These are phyloP conservation scores for Coniochaeta pulveracea DNA, from an alignment of 2,329 filamentous ascomycete genomes.

Conservation along the genomic window DNA sequence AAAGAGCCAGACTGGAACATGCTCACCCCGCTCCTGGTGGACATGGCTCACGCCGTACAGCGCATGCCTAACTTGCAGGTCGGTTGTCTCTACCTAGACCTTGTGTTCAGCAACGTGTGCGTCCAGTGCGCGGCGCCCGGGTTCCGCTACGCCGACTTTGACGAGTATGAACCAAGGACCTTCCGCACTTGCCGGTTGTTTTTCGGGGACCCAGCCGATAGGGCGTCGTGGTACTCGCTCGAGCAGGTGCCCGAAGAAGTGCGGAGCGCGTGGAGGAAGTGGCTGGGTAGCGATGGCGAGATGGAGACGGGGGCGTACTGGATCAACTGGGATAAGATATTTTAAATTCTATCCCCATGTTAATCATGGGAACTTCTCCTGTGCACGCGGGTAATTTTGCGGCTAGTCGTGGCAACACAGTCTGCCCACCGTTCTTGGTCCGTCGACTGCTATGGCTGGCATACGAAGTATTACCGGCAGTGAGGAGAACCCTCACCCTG, in stretches of 20 bases:
- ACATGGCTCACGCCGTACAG: conserved; percentile 1
- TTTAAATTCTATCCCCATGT: background rate
- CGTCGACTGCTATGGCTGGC: background rate
- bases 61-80: conserved; percentile 1
- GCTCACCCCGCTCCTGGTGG: background rate
- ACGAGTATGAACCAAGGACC: background rate
- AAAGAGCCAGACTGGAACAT: background rate
- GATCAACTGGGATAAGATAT: background rate
- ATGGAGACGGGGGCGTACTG: background rate
- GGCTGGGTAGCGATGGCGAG: background rate
- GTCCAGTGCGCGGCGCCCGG: conserved; percentile 1
- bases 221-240: background rate
- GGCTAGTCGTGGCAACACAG: background rate
- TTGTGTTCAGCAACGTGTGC: background rate
- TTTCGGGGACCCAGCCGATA: background rate
- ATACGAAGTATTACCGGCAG: too few relatives aligned
- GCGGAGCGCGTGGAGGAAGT: conserved; percentile 1
- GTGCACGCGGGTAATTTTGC: background rate
- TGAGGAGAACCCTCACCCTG: too few relatives aligned
- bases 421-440: background rate
- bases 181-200: background rate
- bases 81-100: background rate
- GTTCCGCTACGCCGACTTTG: background rate
- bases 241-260: conserved; percentile 1
- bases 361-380: background rate